Evolutionary conservation across 306 rosid species (phyloP), one percentile per base, ranked within the genome.

Genomic region (Dalbergia cultrata): DNA sequence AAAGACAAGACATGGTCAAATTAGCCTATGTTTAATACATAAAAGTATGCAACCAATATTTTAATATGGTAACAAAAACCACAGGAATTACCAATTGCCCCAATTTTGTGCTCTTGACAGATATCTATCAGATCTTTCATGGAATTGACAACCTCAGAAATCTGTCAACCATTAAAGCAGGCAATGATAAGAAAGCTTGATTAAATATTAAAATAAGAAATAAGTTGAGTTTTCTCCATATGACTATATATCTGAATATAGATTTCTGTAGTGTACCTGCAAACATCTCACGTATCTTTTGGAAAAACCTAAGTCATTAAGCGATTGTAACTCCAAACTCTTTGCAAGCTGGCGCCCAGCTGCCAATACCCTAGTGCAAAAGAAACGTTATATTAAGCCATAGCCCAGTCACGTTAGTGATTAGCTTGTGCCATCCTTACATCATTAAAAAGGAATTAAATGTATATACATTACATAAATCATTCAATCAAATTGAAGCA

Each of bases 221-320:
- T 26, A 1, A 39, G 9, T 43, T 2, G 9, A 47, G 62, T n/a
- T 54, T 69, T 47, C 49, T 45, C 41, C 64, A 72, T 19, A 31
- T 18, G 59, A 52, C 76, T 31, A 6, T 59, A 39, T 50, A 63
- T 33, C 17, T 64, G 69, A 72, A 71, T 71, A 35, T 49, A 69
- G 6, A 79, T 65, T 77, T 63, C 62, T 26, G 16, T 31, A 18
- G 19, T 75, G 81, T 88, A 96, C 99, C 98, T 96, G 99, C 90
- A 96, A 88, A 80, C 97, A 93, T 84, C 99, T 93, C 82, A 96
- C 99, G 79, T 90, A 92, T 93, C 99, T 88, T 89, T 96, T 96
- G 18, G 99, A 92, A 85, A 96, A 93, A 41, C 99, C 99, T 61
- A 96, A 85, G 75, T 93, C 99, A 83, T 96, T 96, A 72, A 96